A percentile compares a stretch with the other conserved stretches of the same genome.
phyloP scores from a whole-genome alignment of 2,329 filamentous ascomycete species.

The Fusarium incarnatum region DNA sequence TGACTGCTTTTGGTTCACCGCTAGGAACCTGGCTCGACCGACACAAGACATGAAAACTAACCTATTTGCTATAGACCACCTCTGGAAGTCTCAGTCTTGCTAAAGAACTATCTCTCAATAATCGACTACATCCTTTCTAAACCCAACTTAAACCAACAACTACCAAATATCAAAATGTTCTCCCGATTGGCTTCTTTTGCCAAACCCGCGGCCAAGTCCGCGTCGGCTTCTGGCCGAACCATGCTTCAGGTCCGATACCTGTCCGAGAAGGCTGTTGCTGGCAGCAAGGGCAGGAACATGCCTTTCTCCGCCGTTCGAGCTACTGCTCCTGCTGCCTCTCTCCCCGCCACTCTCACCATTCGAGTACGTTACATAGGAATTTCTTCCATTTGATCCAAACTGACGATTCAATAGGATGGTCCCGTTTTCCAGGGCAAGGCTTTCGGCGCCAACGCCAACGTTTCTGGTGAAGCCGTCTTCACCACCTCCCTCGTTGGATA shows the following conservation, averaged over 20 bases:
- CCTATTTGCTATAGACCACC: constrained; percentile 52
- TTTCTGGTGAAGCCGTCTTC: constrained; percentile 98
- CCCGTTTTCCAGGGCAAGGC: constrained; percentile 96
- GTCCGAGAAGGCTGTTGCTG: constrained; percentile 62
- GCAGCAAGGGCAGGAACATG: constrained; percentile 77
- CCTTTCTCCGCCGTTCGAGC: constrained; percentile 67
- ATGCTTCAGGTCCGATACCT: constrained; percentile 54
- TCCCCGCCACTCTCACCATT: constrained; percentile 89
- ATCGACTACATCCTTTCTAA: constrained; percentile 22
- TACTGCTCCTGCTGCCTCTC: constrained; percentile 70
- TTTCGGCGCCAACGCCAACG: constrained; percentile 95
- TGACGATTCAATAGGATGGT: constrained; percentile 73
- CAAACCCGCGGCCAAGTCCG: constrained; percentile 63
- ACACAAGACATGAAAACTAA: constrained; percentile 28
- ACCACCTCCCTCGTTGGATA: constrained; percentile 98
- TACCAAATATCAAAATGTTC: constrained; percentile 62
- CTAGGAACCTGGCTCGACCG: constrained; percentile 37
- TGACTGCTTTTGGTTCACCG: constrained; percentile 56
- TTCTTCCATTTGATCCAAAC: not conserved
- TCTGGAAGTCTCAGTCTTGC: constrained; percentile 56
- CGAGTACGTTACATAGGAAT: constrained; percentile 67
- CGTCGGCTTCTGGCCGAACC: constrained; percentile 55
- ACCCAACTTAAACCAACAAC: constrained; percentile 21
- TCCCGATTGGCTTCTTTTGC: constrained; percentile 66
- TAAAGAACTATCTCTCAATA: constrained; percentile 39